Percentiles rank a stretch among this genome's conserved stretches.
Conservation (phyloP, 352 stramenopile genomes). For the Phytophthora idaei region DNA sequence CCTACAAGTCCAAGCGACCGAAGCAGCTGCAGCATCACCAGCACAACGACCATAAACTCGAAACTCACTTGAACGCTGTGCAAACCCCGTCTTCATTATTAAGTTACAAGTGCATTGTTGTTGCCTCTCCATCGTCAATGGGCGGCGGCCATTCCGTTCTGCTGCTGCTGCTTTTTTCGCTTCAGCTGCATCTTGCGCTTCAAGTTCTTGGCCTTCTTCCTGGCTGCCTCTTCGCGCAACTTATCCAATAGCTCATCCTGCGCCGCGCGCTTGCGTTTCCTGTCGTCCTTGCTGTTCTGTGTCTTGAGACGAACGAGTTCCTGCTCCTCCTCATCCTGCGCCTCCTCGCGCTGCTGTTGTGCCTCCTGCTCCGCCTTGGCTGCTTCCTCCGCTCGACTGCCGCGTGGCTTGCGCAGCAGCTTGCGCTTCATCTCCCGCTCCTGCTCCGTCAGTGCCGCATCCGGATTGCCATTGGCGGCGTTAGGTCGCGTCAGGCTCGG, state of each 20-base stretch:
- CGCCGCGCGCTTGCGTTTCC: constrained; percentile 70
- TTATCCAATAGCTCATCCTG: constrained; percentile 78
- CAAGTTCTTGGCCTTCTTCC: constrained; percentile 77
- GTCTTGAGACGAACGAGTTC: constrained; percentile 56
- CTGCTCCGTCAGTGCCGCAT: constrained; percentile 48
- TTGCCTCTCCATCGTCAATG: not conserved
- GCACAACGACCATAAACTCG: not conserved
- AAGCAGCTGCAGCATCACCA: not conserved
- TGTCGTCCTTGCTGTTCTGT: constrained; percentile 24
- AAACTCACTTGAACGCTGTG: not conserved
- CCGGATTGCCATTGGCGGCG: constrained; percentile 1
- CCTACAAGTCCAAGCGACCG: not conserved
- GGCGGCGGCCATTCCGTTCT: constrained; percentile 16
- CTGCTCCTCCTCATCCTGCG: constrained; percentile 64
- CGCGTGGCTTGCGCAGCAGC: constrained; percentile 60
- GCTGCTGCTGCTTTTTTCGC: constrained; percentile 74
- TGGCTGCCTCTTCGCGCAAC: constrained; percentile 61
- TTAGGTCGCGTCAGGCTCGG: constrained; percentile 42
- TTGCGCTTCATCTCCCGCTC: constrained; percentile 82
- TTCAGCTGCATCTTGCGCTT: constrained; percentile 79
- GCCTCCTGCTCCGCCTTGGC: constrained; percentile 36
- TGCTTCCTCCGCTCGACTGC: constrained; percentile 40
- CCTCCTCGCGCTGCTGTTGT: constrained; percentile 38
- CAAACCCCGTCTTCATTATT: constrained; percentile 13
- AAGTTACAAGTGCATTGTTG: constrained; percentile 16